Evolutionary conservation across 805 yeast genomes (phyloP).

Genomic region (Starmerella stigmatis): DNA sequence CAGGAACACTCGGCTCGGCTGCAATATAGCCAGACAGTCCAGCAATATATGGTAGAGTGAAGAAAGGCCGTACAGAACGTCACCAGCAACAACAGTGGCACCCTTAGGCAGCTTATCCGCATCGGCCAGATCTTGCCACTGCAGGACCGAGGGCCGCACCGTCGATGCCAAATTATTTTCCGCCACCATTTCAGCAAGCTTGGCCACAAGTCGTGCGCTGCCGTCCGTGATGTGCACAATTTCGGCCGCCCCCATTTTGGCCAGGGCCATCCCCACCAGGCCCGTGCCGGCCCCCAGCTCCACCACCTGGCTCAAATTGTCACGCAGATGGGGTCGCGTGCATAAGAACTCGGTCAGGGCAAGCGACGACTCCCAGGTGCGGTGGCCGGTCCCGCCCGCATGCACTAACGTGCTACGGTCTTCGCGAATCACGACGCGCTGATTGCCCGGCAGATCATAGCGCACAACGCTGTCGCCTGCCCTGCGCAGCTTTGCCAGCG

Average conservation of each 20-base stretch:
- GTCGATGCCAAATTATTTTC: neutral
- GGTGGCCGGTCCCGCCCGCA: slow-evolving; percentile 20
- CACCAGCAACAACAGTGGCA: slow-evolving; percentile 16
- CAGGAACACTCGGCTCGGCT: slow-evolving; percentile 7
- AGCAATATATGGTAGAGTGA: slow-evolving; percentile 8
- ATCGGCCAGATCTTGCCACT: slow-evolving; percentile 14
- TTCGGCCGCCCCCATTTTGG: neutral
- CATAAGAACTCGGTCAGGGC: slow-evolving; percentile 17
- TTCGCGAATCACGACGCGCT: slow-evolving; percentile 10
- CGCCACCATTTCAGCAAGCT: neutral
- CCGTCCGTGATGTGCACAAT: slow-evolving; percentile 15
- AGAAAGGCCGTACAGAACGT: slow-evolving; percentile 17
- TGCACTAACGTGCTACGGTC: slow-evolving; percentile 13
- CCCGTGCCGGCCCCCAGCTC: slow-evolving; percentile 23
- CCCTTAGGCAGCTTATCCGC: slow-evolving; percentile 10
- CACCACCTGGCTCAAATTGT: neutral
- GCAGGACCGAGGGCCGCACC: slow-evolving; percentile 6
- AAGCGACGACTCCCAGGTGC: slow-evolving; percentile 22
- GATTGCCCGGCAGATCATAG: slow-evolving; percentile 7
- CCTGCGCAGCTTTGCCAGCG: neutral
- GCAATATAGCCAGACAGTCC: slow-evolving; percentile 4
- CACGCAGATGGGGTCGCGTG: neutral
- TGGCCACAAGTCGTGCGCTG: slow-evolving; percentile 8
- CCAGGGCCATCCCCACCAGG: slow-evolving; percentile 18
- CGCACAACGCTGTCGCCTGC: neutral